Evolutionary conservation across 345 rosid genomes (phyloP).

Genomic region (Hypericum perforatum): DNA sequence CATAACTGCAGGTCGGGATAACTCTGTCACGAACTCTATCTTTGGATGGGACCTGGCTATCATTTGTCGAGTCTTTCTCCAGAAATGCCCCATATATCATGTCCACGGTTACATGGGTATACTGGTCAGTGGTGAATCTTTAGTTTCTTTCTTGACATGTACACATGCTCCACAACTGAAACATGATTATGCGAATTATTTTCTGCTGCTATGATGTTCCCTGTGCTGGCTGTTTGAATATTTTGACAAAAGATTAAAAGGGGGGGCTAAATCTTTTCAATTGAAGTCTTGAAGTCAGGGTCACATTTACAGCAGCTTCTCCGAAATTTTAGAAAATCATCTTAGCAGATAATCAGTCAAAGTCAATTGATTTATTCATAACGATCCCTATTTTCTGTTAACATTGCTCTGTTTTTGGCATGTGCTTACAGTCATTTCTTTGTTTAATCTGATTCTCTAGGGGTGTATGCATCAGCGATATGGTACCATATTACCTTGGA

Average conservation of each 20-base stretch:
- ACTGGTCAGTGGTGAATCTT: slow-evolving; percentile 46
- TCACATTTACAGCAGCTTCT: too few relatives aligned
- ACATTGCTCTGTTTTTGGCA: slow-evolving; percentile 2
- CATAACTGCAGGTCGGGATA: slow-evolving; percentile 53
- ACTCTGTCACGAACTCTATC: slow-evolving; percentile 60
- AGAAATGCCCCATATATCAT: slow-evolving; percentile 47
- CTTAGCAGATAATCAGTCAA: too few relatives aligned
- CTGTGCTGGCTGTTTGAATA: neutral
- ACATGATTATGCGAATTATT: neutral
- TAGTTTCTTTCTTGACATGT: neutral
- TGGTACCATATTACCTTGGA: slow-evolving; percentile 91
- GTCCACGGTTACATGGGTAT: slow-evolving; percentile 77
- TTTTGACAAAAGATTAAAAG: too few relatives aligned
- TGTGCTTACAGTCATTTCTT: slow-evolving; percentile 2
- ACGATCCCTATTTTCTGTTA: neutral
- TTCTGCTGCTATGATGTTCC: neutral
- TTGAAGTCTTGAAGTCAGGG: too few relatives aligned
- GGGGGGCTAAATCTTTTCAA: too few relatives aligned
- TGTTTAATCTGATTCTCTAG: slow-evolving; percentile 25
- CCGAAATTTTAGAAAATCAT: too few relatives aligned
- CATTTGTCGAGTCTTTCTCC: slow-evolving; percentile 57
- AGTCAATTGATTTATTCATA: too few relatives aligned
- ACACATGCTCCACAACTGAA: neutral
- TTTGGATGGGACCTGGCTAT: slow-evolving; percentile 74
- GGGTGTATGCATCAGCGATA: slow-evolving; percentile 90